Percentiles rank a stretch among this genome's conserved stretches.
Evolutionary conservation across 2,329 filamentous ascomycete genomes (phyloP).

Genomic region (Colletotrichum horii): DNA sequence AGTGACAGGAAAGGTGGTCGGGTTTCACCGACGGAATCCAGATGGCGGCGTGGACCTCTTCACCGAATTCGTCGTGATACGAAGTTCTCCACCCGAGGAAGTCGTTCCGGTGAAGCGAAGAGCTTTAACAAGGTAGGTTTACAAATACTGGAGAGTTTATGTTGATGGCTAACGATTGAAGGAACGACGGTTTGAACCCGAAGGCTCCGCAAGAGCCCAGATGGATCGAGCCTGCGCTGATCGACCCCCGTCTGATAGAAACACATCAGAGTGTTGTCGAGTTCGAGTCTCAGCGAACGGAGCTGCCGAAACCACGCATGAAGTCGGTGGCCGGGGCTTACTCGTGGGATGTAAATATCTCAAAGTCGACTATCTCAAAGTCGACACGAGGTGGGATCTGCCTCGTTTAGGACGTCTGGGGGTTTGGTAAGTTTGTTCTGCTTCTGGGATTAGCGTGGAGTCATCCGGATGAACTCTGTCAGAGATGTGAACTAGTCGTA

Average conservation of each 20-base stretch:
- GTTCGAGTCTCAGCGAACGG: background rate
- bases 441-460: background rate
- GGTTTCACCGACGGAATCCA: background rate
- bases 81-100: background rate
- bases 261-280: background rate
- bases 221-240: background rate
- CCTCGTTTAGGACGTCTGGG: background rate
- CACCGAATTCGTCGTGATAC: background rate
- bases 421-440: background rate
- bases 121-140: background rate
- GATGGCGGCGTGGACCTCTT: background rate
- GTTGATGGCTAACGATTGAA: background rate
- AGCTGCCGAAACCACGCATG: background rate
- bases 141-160: background rate
- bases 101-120: background rate
- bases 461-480: accelerated
- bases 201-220: background rate
- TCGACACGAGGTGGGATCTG: background rate
- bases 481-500: background rate
- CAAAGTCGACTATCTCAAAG: background rate
- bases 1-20: background rate
- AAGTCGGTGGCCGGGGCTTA: background rate
- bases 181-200: background rate
- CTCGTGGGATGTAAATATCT: background rate
- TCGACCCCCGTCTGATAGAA: background rate